Evolutionary conservation across 2,329 filamentous ascomycete species (phyloP), one percentile per base, ranked within the genome.

Genomic region (Cladosporium sp.): DNA sequence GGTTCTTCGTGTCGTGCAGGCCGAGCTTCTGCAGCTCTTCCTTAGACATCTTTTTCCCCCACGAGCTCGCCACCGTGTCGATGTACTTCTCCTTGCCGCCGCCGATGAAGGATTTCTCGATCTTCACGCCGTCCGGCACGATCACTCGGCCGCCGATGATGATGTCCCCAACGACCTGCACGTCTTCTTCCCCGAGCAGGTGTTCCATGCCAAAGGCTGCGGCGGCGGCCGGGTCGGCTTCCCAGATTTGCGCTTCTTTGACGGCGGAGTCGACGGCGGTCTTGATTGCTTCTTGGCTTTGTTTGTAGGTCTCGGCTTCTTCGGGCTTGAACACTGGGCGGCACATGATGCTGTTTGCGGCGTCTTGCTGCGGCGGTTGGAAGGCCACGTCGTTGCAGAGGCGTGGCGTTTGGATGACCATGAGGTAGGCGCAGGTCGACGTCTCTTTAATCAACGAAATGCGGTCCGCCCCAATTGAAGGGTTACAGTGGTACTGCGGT

Each of bases 371-470:
- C 0, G 89, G 88, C 0, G 91, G 90, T 48, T 86, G 74, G 67
- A 96, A 96, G 8, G 89, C 89, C 8, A 89, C 82, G 59, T 96
- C 91, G 64, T 86, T 82, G 72, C 91, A 96, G 11, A 96, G 80
- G 1, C 89, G 84, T 0, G 90, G 89, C 0, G 91, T 96, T 65
- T 95, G 87, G 56, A 96, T 82, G 27, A 95, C 83, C 90, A 96
- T 96, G 48, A 96, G 77, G 65, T 96, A 96, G 11, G 89, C 83
- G 71, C 91, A 96, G 9, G 89, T 96, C 2, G 86, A 87, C 1
- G 92, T 83, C 67, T 96, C 91, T 68, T 96, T 96, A 70, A 96
- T 95, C 83, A 89, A 90, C 38, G 85, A 86, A 61, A 96, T 96
- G 42, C 85, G 82, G 66, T 95, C 85, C 41, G 74, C 76, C 34